phyloP scores from a whole-genome alignment of 2,329 filamentous ascomycete genomes.

The Penicillium sp. region DNA sequence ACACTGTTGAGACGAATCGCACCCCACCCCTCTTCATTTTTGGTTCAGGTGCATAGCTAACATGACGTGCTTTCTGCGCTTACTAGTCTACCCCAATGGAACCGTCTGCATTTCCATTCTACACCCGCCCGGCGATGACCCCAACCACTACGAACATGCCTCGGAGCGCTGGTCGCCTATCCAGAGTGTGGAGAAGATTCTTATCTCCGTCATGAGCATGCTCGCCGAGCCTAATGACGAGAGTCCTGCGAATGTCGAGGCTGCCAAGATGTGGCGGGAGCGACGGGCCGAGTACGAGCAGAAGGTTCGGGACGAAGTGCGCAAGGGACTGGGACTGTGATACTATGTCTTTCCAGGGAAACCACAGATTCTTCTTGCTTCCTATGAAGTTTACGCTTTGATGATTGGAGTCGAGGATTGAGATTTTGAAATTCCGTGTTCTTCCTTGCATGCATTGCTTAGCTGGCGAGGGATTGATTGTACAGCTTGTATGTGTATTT shows the following conservation, averaged over 20 bases:
- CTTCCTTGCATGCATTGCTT: slow-evolving; percentile 19
- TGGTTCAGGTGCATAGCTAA: background rate
- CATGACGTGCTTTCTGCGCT: background rate
- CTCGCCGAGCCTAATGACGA: slow-evolving; percentile 96
- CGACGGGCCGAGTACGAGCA: slow-evolving; percentile 80
- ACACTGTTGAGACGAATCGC: background rate
- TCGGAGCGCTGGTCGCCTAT: slow-evolving; percentile 96
- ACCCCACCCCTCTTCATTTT: background rate
- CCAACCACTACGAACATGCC: slow-evolving; percentile 96
- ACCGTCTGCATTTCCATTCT: slow-evolving; percentile 98
- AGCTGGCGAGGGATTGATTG: slow-evolving; percentile 16
- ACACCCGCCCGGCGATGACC: slow-evolving; percentile 93
- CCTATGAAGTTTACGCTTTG: slow-evolving; percentile 16
- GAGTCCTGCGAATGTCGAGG: slow-evolving; percentile 93
- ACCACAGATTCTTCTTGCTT: background rate
- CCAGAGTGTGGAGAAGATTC: slow-evolving; percentile 95
- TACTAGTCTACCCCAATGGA: slow-evolving; percentile 82
- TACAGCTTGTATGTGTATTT: slow-evolving; percentile 20
- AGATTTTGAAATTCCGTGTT: slow-evolving; percentile 10
- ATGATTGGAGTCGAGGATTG: slow-evolving; percentile 29
- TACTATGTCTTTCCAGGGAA: background rate
- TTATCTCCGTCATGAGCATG: slow-evolving; percentile 98
- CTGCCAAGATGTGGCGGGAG: slow-evolving; percentile 95
- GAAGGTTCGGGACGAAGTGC: slow-evolving; percentile 80
- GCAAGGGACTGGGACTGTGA: slow-evolving; percentile 76